Percentiles rank a stretch among this genome's conserved stretches.
phyloP scores from a whole-genome alignment of 2,329 filamentous ascomycete species.

The Ophiostoma perfectum region DNA sequence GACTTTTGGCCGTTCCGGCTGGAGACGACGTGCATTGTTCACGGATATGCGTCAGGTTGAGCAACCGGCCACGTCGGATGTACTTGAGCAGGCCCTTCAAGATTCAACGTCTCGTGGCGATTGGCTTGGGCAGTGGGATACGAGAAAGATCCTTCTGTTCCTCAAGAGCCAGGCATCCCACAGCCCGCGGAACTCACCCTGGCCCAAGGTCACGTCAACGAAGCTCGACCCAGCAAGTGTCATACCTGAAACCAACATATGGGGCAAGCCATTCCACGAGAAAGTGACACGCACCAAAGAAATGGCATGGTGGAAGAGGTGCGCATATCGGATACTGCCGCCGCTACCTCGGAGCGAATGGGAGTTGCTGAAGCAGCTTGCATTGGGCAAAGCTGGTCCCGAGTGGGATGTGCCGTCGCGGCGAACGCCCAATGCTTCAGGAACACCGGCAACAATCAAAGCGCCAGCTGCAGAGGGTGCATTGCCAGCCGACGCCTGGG shows the following conservation, averaged over 20 bases:
- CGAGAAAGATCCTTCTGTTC: slow-evolving; percentile 40
- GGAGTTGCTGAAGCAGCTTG: slow-evolving; percentile 48
- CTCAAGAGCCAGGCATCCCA: slow-evolving; percentile 38
- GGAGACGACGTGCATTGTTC: slow-evolving; percentile 46
- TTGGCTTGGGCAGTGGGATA: slow-evolving; percentile 49
- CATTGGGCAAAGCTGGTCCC: slow-evolving; percentile 37
- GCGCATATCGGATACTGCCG: slow-evolving; percentile 46
- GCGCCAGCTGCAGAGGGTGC: background rate
- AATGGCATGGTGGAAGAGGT: slow-evolving; percentile 44
- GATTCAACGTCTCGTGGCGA: slow-evolving; percentile 27
- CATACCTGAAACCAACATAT: slow-evolving; percentile 44
- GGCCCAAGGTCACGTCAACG: slow-evolving; percentile 31
- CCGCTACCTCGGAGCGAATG: slow-evolving; percentile 52
- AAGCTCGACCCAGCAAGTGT: slow-evolving; percentile 33
- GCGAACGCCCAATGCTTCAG: slow-evolving; percentile 29
- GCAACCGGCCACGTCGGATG: slow-evolving; percentile 38
- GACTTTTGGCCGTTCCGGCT: slow-evolving; percentile 51
- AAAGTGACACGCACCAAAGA: slow-evolving; percentile 40
- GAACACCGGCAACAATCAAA: slow-evolving; percentile 22
- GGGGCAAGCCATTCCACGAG: slow-evolving; percentile 42
- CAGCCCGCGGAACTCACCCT: slow-evolving; percentile 31
- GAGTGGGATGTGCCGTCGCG: slow-evolving; percentile 39
- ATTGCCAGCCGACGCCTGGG: slow-evolving; percentile 30
- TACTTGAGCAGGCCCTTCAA: slow-evolving; percentile 34
- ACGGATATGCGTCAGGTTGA: slow-evolving; percentile 34